Percentiles rank a stretch among this genome's conserved stretches.
Conservation (phyloP, 208 protist genomes). For the Herpetomonas tarakana region DNA sequence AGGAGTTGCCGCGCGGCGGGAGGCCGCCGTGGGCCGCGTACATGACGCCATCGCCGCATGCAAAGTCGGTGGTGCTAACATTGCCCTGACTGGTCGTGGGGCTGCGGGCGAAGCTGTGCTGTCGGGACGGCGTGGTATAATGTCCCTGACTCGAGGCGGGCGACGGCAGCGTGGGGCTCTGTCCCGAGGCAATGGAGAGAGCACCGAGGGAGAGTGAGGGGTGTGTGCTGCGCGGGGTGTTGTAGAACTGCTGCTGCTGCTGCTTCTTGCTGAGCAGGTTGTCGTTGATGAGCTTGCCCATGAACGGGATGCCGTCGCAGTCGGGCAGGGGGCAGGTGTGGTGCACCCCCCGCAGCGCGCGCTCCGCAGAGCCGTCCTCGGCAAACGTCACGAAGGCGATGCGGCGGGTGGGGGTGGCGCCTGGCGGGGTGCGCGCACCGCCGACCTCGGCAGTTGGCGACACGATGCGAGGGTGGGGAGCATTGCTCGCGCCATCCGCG, state of each 20-base stretch:
- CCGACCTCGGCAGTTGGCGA: not conserved
- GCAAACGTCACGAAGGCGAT: constrained; percentile 51
- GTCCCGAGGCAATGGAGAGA: not conserved
- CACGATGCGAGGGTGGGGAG: not conserved
- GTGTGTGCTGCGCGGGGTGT: not conserved
- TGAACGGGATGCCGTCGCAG: constrained; percentile 41
- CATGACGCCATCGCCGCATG: no score
- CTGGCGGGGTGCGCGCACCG: not conserved
- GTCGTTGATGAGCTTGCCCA: constrained; percentile 28
- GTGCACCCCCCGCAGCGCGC: constrained; percentile 32
- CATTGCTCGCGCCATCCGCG: not conserved
- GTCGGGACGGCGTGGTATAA: no score
- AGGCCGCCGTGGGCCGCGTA: not conserved
- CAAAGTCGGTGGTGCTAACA: no score
- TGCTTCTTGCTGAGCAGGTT: constrained; percentile 15
- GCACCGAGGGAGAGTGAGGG: not conserved
- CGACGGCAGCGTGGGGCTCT: not conserved
- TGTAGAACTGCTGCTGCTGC: constrained; percentile 2
- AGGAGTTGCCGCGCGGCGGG: not conserved
- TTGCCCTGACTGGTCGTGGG: not conserved
- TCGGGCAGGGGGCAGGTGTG: constrained; percentile 29
- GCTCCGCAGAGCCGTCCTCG: constrained; percentile 27
- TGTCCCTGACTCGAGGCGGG: not conserved
- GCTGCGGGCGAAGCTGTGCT: not conserved
- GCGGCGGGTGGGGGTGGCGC: constrained; percentile 13